Conservation (phyloP, 2,329 filamentous ascomycete species). For the Ceratocystis cubensis region DNA sequence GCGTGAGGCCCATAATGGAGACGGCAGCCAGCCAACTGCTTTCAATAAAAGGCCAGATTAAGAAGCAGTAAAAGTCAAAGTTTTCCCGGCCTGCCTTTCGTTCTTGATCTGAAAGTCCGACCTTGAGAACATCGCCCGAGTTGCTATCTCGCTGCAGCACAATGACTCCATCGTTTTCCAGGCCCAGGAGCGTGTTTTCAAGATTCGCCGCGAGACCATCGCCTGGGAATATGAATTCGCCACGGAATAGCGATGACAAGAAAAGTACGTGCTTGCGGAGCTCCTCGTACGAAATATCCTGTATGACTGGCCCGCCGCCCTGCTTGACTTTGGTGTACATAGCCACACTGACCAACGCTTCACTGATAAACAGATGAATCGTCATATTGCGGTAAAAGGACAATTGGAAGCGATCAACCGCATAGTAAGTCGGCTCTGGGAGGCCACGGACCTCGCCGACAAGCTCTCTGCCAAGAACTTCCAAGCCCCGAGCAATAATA, state of each 20-base stretch:
- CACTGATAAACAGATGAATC: constrained; percentile 91
- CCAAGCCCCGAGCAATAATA: constrained; percentile 79
- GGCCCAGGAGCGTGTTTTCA: constrained; percentile 60
- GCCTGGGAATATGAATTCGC: constrained; percentile 91
- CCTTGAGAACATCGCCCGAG: constrained; percentile 42
- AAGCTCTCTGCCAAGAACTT: constrained; percentile 79
- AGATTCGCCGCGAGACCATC: constrained; percentile 73
- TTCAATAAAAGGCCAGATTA: constrained; percentile 98
- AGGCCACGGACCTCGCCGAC: constrained; percentile 69
- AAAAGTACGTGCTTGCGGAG: constrained; percentile 73
- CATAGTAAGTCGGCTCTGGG: constrained; percentile 84
- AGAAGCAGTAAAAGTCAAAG: constrained; percentile 96
- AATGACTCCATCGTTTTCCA: constrained; percentile 71
- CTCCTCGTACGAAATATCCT: constrained; percentile 63
- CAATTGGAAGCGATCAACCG: constrained; percentile 89
- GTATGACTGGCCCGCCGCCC: constrained; percentile 70
- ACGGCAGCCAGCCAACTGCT: constrained; percentile 85
- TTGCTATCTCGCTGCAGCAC: constrained; percentile 32
- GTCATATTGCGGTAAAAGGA: constrained; percentile 99
- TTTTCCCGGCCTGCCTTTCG: constrained; percentile 74
- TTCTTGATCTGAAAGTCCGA: constrained; percentile 68
- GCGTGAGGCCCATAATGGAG: constrained; percentile 73
- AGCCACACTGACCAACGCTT: constrained; percentile 76
- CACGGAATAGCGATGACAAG: constrained; percentile 82
- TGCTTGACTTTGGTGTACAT: constrained; percentile 87